phyloP scores from a whole-genome alignment of 352 stramenopile species.

The Phytophthora boehmeriae region DNA sequence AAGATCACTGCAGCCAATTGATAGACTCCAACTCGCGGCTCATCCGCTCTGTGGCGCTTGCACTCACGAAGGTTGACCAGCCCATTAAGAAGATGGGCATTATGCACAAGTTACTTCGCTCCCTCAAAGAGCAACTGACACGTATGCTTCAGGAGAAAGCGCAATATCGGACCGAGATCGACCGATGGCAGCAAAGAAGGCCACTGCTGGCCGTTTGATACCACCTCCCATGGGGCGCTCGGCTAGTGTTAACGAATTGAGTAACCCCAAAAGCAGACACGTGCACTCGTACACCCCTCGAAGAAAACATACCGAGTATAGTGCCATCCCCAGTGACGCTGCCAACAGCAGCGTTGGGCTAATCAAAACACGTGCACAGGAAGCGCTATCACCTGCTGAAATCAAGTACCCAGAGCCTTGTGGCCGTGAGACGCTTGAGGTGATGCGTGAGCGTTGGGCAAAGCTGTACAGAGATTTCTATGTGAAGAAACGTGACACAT shows the following conservation, averaged over 20 bases:
- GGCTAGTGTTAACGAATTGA: conserved; percentile 69
- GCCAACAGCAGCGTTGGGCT: conserved; percentile 41
- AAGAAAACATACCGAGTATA: conserved; percentile 41
- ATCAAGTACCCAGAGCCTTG: conserved; percentile 81
- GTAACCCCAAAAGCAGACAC: conserved; percentile 49
- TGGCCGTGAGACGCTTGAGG: conserved; percentile 81
- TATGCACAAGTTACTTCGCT: conserved; percentile 92
- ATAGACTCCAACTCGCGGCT: conserved; percentile 80
- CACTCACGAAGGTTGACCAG: conserved; percentile 84
- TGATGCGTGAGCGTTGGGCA: conserved; percentile 91
- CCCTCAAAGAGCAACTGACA: conserved; percentile 93
- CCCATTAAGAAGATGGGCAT: conserved; percentile 95
- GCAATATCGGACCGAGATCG: conserved; percentile 55
- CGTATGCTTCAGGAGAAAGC: conserved; percentile 83
- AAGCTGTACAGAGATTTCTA: conserved; percentile 98
- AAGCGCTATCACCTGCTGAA: conserved; percentile 55
- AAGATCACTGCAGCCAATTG: conserved; percentile 78
- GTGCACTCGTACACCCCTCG: conserved; percentile 58
- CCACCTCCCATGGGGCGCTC: conserved; percentile 59
- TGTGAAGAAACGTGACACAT: conserved; percentile 91
- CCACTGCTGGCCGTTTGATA: conserved; percentile 28
- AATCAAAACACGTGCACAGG: conserved; percentile 27
- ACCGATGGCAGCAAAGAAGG: conserved; percentile 56
- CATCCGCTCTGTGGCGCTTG: conserved; percentile 82
- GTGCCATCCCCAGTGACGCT: conserved; percentile 40